Conservation (phyloP, 495 filamentous ascomycete species). For the Lasiosphaeriaceae sp. region DNA sequence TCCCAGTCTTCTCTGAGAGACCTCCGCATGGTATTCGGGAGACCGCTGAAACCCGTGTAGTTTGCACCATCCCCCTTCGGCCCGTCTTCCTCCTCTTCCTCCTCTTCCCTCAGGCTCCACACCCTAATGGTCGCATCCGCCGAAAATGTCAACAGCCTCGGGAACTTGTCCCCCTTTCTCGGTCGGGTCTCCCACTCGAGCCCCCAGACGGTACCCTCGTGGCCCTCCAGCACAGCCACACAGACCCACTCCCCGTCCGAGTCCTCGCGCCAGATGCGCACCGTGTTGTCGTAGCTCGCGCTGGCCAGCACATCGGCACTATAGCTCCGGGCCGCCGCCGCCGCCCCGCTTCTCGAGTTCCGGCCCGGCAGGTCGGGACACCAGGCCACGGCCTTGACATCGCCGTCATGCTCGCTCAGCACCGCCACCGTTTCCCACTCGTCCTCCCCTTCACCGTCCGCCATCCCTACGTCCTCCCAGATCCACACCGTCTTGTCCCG, state of each 20-base stretch:
- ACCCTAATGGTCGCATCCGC: conserved; percentile 74
- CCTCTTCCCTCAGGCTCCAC: conserved; percentile 63
- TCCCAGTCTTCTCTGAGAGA: conserved; percentile 77
- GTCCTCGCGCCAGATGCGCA: conserved; percentile 86
- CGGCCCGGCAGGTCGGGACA: conserved; percentile 56
- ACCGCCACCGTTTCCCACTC: conserved; percentile 96
- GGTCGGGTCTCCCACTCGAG: conserved; percentile 69
- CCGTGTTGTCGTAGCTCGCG: conserved; percentile 87
- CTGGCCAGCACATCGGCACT: conserved; percentile 68
- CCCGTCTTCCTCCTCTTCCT: conserved; percentile 23
- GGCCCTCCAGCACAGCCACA: conserved; percentile 73
- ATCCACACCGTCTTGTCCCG: conserved; percentile 98
- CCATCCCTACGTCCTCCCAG: conserved; percentile 79
- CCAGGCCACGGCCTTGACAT: conserved; percentile 93
- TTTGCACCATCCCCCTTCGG: conserved; percentile 12
- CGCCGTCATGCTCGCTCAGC: conserved; percentile 85
- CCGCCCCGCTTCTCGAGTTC: conserved; percentile 12
- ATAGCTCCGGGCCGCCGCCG: conserved; percentile 21
- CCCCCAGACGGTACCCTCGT: conserved; percentile 82
- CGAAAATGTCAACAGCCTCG: conserved; percentile 70
- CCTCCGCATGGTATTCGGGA: conserved; percentile 79
- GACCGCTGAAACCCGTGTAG: conserved; percentile 34
- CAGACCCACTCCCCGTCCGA: conserved; percentile 85
- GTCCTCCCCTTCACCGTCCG: conserved; percentile 49
- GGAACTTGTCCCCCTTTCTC: conserved; percentile 35